phyloP scores from a whole-genome alignment of 1,284 basidiomycete genomes.

The Austroboletus novae-zelandiae region DNA sequence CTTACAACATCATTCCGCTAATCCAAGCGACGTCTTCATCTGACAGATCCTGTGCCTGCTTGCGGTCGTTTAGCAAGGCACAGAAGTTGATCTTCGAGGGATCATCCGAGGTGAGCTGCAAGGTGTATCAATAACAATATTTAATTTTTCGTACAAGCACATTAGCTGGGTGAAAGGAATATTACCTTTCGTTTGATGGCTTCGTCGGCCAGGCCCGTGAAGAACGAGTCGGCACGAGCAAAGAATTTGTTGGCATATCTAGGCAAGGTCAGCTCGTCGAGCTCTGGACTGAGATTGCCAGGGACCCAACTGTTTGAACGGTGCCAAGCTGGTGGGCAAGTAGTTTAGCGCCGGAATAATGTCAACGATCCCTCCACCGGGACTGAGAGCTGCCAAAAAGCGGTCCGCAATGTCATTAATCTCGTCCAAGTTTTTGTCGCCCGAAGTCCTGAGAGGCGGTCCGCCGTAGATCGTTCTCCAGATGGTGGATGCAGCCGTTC shows the following conservation, averaged over 20 bases:
- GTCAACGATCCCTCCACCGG: conserved; percentile 7
- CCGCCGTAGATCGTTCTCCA: conserved; percentile 9
- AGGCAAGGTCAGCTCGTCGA: not conserved
- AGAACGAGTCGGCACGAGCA: conserved; percentile 4
- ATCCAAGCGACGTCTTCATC: conserved; percentile 14
- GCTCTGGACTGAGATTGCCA: not conserved
- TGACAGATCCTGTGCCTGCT: conserved; percentile 1
- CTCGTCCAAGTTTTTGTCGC: conserved; percentile 6
- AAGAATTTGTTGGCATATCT: conserved; percentile 11
- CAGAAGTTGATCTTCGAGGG: conserved; percentile 8
- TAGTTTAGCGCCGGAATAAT: conserved; percentile 5
- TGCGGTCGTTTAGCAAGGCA: conserved; percentile 6
- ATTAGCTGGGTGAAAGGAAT: not conserved
- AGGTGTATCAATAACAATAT: not conserved
- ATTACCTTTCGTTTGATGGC: conserved; percentile 5
- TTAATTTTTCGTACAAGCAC: not conserved
- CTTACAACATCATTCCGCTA: conserved; percentile 9
- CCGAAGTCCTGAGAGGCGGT: conserved; percentile 3
- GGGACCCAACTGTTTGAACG: conserved; percentile 10
- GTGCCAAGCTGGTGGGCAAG: conserved; percentile 4
- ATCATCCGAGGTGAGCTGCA: conserved; percentile 6
- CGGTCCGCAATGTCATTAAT: conserved; percentile 2
- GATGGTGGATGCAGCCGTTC: conserved; percentile 5
- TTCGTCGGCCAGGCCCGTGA: conserved; percentile 3
- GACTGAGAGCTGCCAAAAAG: conserved; percentile 2